These are phyloP conservation scores for Wallacemonas sp. DNA, from an alignment of 208 protist species.

Conservation along the genomic window DNA sequence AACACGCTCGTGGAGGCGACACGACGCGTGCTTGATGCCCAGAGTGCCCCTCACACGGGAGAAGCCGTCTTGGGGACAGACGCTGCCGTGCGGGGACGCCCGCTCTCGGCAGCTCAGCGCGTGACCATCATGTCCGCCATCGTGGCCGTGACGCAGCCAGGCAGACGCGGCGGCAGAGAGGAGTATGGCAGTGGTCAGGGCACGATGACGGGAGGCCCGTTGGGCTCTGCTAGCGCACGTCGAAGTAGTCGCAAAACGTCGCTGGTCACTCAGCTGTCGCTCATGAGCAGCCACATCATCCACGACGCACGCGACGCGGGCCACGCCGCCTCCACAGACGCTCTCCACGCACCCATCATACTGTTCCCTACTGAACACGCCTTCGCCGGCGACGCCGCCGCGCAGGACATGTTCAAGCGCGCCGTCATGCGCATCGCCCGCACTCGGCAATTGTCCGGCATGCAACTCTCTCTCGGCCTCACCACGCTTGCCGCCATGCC, in stretches of 20 bases:
- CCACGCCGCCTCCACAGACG: not conserved
- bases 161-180: not conserved
- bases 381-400: constrained; percentile 17
- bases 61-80: no score
- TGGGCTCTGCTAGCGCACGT: not conserved
- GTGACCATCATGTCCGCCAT: not conserved
- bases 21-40: not conserved
- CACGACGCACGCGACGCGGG: constrained; percentile 14
- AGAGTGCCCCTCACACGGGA: no score
- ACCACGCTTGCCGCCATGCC: constrained; percentile 22
- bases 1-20: constrained; percentile 29
- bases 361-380: constrained; percentile 22
- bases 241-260: constrained; percentile 6
- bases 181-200: not conserved
- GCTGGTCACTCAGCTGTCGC: constrained; percentile 8
- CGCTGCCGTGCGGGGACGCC: not conserved
- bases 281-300: constrained; percentile 21
- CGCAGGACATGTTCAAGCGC: constrained; percentile 18
- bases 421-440: constrained; percentile 15
- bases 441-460: constrained; percentile 7
- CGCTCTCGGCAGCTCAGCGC: not conserved
- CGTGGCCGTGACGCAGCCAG: constrained; percentile 7
- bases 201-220: not conserved
- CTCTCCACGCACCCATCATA: constrained; percentile 5
- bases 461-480: constrained; percentile 24